Percentiles rank a stretch among this genome's conserved stretches.
Evolutionary conservation across 2,329 filamentous ascomycete genomes (phyloP).

Genomic region (Nemania sp.): DNA sequence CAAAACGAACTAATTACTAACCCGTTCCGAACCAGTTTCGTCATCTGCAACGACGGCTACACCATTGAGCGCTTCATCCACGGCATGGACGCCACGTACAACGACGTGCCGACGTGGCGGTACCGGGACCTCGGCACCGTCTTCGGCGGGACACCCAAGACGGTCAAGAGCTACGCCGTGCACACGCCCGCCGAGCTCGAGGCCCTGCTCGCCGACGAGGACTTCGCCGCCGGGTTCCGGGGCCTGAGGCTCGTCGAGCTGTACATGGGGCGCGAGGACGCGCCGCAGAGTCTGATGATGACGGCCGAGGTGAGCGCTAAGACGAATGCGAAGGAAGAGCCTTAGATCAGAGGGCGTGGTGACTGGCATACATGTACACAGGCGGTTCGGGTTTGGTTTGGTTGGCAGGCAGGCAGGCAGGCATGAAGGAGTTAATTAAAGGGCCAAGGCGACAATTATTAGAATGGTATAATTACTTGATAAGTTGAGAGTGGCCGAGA

Average conservation of each 20-base stretch:
- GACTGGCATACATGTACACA: not conserved
- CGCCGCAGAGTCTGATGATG: constrained; percentile 69
- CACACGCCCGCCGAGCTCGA: constrained; percentile 72
- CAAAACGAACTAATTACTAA: not conserved
- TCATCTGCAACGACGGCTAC: constrained; percentile 87
- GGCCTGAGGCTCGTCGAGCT: constrained; percentile 76
- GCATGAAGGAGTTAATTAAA: no score
- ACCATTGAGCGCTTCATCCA: constrained; percentile 91
- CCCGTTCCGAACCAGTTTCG: constrained; percentile 57
- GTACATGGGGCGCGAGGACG: constrained; percentile 79
- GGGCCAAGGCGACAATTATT: no score
- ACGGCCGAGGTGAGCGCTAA: constrained; percentile 73
- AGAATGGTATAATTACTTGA: no score
- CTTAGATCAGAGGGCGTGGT: not conserved
- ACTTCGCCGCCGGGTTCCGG: constrained; percentile 60
- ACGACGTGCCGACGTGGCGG: constrained; percentile 78
- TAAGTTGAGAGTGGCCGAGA: no score
- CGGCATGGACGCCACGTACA: constrained; percentile 78
- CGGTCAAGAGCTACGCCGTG: constrained; percentile 63
- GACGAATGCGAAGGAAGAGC: constrained; percentile 57
- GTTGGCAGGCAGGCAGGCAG: not conserved
- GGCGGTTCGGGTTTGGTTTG: not conserved
- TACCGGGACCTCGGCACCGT: constrained; percentile 69
- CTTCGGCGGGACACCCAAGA: constrained; percentile 63
- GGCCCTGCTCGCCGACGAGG: constrained; percentile 63